Base-by-base conservation (phyloP, 306 rosid species). In the Begonia fuchsioides region DNA sequence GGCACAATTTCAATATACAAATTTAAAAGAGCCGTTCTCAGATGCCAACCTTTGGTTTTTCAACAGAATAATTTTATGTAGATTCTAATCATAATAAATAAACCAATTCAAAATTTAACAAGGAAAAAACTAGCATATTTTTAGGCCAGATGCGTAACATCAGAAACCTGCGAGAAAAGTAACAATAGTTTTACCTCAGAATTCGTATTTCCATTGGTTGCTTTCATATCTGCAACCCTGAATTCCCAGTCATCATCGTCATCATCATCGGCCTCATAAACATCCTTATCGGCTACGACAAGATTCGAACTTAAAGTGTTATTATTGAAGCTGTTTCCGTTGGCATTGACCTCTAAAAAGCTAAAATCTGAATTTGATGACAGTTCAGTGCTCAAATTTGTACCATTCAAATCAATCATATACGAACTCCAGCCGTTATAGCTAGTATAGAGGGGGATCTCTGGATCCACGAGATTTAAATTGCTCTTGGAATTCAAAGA, bases 171-270 rank as follows among this genome's bases (percentile, higher is more conserved):
- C 11, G 39, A 43, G 32, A 10, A 57, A 17, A 17, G 19, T 32
- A 17, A 44, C 53, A 39, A 8, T 39, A 6, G n/a, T 32, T 50
- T 60, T 60, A 75, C 78, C 82, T 71, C 44, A 17, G n/a, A n/a
- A n/a, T n/a, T n/a, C n/a, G n/a, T n/a, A n/a, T n/a, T n/a, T n/a
- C n/a, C n/a, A n/a, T n/a, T n/a, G n/a, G n/a, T n/a, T n/a, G 58
- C 53, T 52, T 65, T 77, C 40, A 74, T 39, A 60, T 76, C 80
- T 3, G 97, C 97, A 45, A 71, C 71, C 71, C 79, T 85, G 69
- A 90, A 90, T 64, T 90, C 97, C 97, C 97, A 90, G 26, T 95
- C 95, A 67, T 67, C 95, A 10, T 79, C n/a, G n/a, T n/a, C 71
- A 20, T 58, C 69, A 10, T 47, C 67, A 11, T 57, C 61, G 0